Percentiles rank a stretch among this genome's conserved stretches.
phyloP scores from a whole-genome alignment of 331 rosid species.

The Arachis monticola region DNA sequence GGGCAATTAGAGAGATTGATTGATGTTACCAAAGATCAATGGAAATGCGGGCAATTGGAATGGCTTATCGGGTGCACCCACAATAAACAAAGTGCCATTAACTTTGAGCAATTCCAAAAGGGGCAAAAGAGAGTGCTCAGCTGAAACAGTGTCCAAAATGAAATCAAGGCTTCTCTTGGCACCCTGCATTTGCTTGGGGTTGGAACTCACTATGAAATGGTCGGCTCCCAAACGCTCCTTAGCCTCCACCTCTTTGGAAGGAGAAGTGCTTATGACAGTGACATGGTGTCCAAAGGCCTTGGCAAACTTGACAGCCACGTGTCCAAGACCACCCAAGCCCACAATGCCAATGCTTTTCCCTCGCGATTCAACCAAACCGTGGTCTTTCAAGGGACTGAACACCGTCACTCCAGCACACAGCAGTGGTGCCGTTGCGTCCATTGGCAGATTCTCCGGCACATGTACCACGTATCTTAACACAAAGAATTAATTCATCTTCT shows the following conservation, averaged over 20 bases:
- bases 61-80: conserved; percentile 79
- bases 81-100: conserved; percentile 58
- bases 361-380: conserved; percentile 41
- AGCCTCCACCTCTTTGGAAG: conserved; percentile 69
- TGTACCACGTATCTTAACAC: conserved; percentile 65
- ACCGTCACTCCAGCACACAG: conserved; percentile 78
- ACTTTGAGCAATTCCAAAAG: conserved; percentile 73
- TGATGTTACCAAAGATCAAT: conserved; percentile 61
- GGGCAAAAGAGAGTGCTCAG: conserved; percentile 54
- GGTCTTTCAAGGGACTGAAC: conserved; percentile 66
- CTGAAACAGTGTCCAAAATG: conserved; percentile 70
- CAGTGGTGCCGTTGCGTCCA: conserved; percentile 76
- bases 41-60: conserved; percentile 66
- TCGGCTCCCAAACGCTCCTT: conserved; percentile 66
- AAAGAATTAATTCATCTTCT: no score
- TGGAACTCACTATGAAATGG: conserved; percentile 62
- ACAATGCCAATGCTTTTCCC: conserved; percentile 68
- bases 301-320: conserved; percentile 73
- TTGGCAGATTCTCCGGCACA: conserved; percentile 56
- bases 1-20: no score
- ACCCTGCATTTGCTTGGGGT: conserved; percentile 55
- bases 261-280: conserved; percentile 76
- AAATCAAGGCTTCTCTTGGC: conserved; percentile 56
- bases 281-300: conserved; percentile 84
- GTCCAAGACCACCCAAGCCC: conserved; percentile 84